A percentile compares a stretch with the other conserved stretches of the same genome.
These are phyloP conservation scores for Nasturtium officinale DNA, from an alignment of 345 rosid genomes.

Conservation along the genomic window DNA sequence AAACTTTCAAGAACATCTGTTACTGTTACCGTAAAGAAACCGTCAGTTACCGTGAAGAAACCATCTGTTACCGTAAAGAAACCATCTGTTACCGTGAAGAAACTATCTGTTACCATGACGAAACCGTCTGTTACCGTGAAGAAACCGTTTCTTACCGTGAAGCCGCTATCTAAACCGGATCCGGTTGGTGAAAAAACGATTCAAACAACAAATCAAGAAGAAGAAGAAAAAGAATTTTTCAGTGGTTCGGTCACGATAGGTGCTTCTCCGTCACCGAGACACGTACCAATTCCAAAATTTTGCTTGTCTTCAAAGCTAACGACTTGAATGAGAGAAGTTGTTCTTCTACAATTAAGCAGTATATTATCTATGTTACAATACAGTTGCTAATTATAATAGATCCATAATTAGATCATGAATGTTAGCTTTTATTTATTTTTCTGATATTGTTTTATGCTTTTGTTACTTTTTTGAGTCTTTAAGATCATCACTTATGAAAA, in stretches of 20 bases:
- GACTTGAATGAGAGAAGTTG: background rate
- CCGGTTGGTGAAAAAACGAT: background rate
- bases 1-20: no score
- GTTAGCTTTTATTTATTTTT: background rate
- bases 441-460: background rate
- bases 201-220: background rate
- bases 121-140: no score
- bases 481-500: background rate
- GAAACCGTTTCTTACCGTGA: background rate
- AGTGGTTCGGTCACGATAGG: background rate
- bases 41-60: background rate
- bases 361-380: no score
- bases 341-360: no score
- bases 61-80: no score
- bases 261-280: conserved; percentile 2
- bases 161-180: background rate
- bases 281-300: background rate
- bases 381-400: background rate
- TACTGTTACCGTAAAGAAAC: no score
- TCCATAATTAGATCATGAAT: background rate
- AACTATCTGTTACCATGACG: background rate
- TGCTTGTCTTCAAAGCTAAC: background rate
- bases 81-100: background rate
- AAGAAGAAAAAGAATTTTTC: background rate
- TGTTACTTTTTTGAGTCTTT: background rate